Conservation (phyloP, 768 basidiomycete species). For the Russula ochroleuca region DNA sequence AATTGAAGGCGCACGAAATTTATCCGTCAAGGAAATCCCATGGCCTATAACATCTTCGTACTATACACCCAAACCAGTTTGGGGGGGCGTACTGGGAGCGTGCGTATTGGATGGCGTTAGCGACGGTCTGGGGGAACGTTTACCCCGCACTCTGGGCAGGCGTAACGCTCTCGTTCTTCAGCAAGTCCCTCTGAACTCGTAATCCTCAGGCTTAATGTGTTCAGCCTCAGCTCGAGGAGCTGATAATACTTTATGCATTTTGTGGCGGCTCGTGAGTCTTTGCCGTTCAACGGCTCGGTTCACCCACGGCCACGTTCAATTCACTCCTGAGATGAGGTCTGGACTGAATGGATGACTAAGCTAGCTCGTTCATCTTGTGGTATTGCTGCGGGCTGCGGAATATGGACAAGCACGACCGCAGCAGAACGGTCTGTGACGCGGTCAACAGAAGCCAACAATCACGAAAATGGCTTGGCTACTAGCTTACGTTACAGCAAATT, state of each 20-base stretch:
- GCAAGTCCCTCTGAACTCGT: not conserved
- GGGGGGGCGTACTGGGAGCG: not conserved
- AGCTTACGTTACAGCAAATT: not conserved
- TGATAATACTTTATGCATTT: too few species aligned
- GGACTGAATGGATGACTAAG: too few species aligned
- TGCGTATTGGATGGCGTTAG: not conserved
- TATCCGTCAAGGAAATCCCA: not conserved
- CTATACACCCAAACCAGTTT: not conserved
- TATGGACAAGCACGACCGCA: too few species aligned
- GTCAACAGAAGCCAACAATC: not conserved
- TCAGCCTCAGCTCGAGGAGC: not conserved
- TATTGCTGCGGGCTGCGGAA: not conserved
- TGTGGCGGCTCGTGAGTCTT: not conserved
- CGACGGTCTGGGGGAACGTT: not conserved
- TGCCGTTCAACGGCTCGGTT: not conserved
- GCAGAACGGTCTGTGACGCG: too few species aligned
- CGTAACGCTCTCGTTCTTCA: not conserved
- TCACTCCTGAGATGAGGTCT: too few species aligned
- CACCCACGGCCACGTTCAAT: too few species aligned
- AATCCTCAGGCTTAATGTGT: not conserved
- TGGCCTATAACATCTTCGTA: not conserved
- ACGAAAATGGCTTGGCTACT: not conserved
- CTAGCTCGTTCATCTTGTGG: not conserved
- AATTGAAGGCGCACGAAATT: not conserved
- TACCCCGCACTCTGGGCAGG: too few species aligned